Evolutionary conservation across 2,329 filamentous ascomycete genomes (phyloP).

Genomic region (Aspergillus quadrilineatus): DNA sequence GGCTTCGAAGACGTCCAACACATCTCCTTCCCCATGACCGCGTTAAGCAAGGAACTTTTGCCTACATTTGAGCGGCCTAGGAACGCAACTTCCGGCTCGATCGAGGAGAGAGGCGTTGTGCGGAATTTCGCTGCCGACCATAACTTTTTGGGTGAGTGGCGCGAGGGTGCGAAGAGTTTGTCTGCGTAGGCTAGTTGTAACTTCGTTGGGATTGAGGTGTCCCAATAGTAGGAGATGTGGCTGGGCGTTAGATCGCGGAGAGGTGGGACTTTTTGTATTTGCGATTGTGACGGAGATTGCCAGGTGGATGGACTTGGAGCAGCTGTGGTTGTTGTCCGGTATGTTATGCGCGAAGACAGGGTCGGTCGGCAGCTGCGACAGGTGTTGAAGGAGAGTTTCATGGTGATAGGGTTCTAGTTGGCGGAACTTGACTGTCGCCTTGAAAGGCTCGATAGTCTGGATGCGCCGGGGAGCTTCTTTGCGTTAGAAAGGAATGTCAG

Average conservation of each 20-base stretch:
- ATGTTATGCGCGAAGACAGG: constrained; percentile 1
- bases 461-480: constrained; percentile 17
- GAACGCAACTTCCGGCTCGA: constrained; percentile 63
- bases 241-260: constrained; percentile 34
- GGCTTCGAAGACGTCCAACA: constrained; percentile 60
- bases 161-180: constrained; percentile 47
- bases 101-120: constrained; percentile 53
- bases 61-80: constrained; percentile 70
- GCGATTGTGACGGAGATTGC: not conserved
- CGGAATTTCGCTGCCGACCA: constrained; percentile 63
- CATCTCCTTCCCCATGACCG: constrained; percentile 53
- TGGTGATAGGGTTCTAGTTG: not conserved
- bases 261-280: constrained; percentile 25
- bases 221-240: constrained; percentile 50
- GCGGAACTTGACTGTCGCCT: not conserved
- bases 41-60: constrained; percentile 67
- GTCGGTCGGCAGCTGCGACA: constrained; percentile 13
- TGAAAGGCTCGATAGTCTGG: not conserved
- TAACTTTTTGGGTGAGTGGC: constrained; percentile 54
- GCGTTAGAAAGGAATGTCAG: constrained; percentile 12
- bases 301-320: constrained; percentile 3
- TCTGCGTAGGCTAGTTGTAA: constrained; percentile 48
- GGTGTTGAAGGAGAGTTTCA: constrained; percentile 9
- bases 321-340: constrained; percentile 16
- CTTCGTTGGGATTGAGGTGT: constrained; percentile 47